A percentile compares a stretch with the other conserved stretches of the same genome.
These are phyloP conservation scores for Lactarius indigo DNA, from an alignment of 768 basidiomycete genomes.

Conservation along the genomic window DNA sequence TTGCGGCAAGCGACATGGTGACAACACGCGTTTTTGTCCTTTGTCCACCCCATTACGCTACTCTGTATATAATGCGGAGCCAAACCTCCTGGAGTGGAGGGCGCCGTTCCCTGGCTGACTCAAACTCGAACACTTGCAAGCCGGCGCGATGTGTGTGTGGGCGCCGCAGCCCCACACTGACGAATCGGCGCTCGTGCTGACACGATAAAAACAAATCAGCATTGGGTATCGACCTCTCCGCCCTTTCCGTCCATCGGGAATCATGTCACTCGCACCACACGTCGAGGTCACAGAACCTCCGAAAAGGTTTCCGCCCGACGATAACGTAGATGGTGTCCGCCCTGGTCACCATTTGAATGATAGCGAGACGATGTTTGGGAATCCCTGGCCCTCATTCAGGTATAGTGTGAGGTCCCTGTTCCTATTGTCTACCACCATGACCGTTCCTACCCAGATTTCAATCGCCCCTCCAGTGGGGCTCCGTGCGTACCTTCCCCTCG, in stretches of 20 bases:
- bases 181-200: background rate
- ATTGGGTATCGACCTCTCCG: background rate
- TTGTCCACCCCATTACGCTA: too few relatives aligned
- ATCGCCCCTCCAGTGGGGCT: constrained; percentile 17
- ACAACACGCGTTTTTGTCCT: too few relatives aligned
- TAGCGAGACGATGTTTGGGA: constrained; percentile 17
- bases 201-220: background rate
- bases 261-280: constrained; percentile 14
- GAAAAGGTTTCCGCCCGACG: constrained; percentile 17
- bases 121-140: background rate
- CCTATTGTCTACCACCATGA: background rate
- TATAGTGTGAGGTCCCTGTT: background rate
- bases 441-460: constrained; percentile 13
- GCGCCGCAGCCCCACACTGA: background rate
- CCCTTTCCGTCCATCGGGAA: background rate
- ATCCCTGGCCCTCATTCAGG: constrained; percentile 27
- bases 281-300: constrained; percentile 19
- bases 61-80: too few relatives aligned
- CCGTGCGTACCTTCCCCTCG: constrained; percentile 8
- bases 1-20: too few relatives aligned
- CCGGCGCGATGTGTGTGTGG: background rate
- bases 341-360: constrained; percentile 21
- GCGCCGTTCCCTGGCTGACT: too few relatives aligned
- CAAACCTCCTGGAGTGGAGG: too few relatives aligned
- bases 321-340: constrained; percentile 6